Conservation (phyloP, 2,329 filamentous ascomycete species). For the Botrytis squamosa region DNA sequence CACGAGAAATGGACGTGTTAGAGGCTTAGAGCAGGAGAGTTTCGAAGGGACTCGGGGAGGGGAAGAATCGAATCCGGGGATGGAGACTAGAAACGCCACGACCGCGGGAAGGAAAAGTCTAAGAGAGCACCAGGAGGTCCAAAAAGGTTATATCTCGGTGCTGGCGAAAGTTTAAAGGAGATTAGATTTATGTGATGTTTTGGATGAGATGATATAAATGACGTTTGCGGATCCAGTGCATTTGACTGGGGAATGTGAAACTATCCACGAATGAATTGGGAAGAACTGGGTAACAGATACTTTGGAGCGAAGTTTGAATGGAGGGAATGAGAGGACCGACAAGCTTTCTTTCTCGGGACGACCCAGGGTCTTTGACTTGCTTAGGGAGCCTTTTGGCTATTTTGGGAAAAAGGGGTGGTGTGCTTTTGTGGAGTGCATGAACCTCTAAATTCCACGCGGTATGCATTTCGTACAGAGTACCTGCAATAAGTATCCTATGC, state of each 20-base stretch:
- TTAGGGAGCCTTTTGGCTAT: background rate
- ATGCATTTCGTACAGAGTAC: background rate
- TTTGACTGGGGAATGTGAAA: background rate
- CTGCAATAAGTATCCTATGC: background rate
- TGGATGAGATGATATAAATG: background rate
- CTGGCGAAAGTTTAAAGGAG: background rate
- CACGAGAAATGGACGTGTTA: background rate
- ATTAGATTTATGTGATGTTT: background rate
- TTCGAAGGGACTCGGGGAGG: background rate
- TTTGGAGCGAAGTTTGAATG: background rate
- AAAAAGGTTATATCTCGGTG: background rate
- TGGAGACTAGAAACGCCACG: background rate
- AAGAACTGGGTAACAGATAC: background rate
- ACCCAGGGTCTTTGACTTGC: background rate
- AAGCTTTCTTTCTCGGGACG: slow-evolving; percentile 2
- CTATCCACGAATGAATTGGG: background rate
- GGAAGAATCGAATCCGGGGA: background rate
- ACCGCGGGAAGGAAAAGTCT: background rate
- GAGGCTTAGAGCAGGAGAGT: background rate
- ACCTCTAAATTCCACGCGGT: background rate
- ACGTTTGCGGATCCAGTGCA: background rate
- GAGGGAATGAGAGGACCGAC: background rate
- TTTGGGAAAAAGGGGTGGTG: background rate
- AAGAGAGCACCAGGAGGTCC: background rate
- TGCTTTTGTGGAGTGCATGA: slow-evolving; percentile 4